These are phyloP conservation scores for Iberis pinnata DNA, from an alignment of 345 rosid genomes.

Conservation along the genomic window DNA sequence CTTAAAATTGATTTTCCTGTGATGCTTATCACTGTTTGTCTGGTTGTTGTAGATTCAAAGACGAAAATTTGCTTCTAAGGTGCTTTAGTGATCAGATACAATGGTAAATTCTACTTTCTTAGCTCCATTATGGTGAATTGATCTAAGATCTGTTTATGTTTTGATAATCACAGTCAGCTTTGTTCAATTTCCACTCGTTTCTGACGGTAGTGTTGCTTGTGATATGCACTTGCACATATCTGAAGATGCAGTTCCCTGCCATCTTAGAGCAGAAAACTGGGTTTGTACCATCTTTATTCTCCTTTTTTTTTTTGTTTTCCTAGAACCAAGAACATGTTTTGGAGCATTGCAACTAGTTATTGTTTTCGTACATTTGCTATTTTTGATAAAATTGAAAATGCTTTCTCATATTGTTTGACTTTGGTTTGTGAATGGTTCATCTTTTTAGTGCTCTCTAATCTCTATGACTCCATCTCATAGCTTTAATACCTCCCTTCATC, in stretches of 20 bases:
- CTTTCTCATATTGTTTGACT: neutral
- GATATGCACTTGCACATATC: slow-evolving; percentile 81
- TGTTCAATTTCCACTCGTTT: slow-evolving; percentile 91
- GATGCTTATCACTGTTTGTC: neutral
- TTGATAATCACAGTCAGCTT: slow-evolving; percentile 58
- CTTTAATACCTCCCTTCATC: neutral
- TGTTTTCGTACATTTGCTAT: neutral
- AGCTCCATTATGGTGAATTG: neutral
- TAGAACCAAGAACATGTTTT: neutral
- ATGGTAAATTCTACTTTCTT: slow-evolving; percentile 20
- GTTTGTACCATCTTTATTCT: slow-evolving; percentile 33
- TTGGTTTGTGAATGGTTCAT: neutral
- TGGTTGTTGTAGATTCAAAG: slow-evolving; percentile 11
- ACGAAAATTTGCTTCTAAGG: slow-evolving; percentile 13
- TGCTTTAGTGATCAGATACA: slow-evolving; percentile 14
- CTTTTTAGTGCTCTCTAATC: neutral
- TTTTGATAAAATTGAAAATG: slow-evolving; percentile 4
- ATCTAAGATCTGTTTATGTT: slow-evolving; percentile 11
- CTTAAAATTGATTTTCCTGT: neutral
- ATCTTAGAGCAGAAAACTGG: slow-evolving; percentile 89
- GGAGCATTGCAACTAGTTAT: neutral
- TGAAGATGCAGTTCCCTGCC: slow-evolving; percentile 97
- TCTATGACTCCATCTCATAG: neutral
- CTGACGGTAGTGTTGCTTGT: slow-evolving; percentile 81
- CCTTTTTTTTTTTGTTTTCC: neutral